Evolutionary conservation across 2,329 filamentous ascomycete species (phyloP), one percentile per base, ranked within the genome.

Genomic region (Diaporthe sp.): DNA sequence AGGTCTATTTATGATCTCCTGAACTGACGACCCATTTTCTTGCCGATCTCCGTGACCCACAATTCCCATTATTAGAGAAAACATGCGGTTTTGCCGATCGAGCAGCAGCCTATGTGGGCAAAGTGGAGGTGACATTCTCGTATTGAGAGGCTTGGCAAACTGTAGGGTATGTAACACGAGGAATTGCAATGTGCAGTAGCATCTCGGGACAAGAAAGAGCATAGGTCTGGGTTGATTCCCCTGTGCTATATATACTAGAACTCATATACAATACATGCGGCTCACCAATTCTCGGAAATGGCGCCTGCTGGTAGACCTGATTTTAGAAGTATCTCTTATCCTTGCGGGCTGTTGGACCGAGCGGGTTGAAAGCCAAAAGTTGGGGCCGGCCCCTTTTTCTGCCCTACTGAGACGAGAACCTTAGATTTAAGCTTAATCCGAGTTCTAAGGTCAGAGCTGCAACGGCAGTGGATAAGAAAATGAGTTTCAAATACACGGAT

Each of bases 21-120:
- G 65, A 68, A 28, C 34, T 25, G 34, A 9, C 34, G 65, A 49
- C 65, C 46, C 65, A 68, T 53, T 34, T 53, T 28, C 46, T 42
- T 68, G 65, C 46, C 65, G 65, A 68, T 68, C 59, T 65, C 46
- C 31, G 65, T 53, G 65, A 25, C 65, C 65, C 65, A 42, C 46
- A 68, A 53, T 53, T 68, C n/a, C 13, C 49, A 37, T 53, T 37
- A 68, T 25, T 53, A 53, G 31, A 39, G 31, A 12, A 39, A 53
- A 53, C 46, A 68, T 53, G 65, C 46, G 65, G 15, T 68, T 53
- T 68, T 53, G 13, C 31, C 65, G n/a, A 53, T 68, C 31, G 65
- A 68, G 31, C 19, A 67, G 13, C 62, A 25, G 31, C 62, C 44
- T 51, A 51, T 34, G 46, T 65, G 44, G 62, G 44, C 44, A 37